These are phyloP conservation scores for Chaetomium olivaceum DNA, from an alignment of 2,329 filamentous ascomycete genomes.

Conservation along the genomic window DNA sequence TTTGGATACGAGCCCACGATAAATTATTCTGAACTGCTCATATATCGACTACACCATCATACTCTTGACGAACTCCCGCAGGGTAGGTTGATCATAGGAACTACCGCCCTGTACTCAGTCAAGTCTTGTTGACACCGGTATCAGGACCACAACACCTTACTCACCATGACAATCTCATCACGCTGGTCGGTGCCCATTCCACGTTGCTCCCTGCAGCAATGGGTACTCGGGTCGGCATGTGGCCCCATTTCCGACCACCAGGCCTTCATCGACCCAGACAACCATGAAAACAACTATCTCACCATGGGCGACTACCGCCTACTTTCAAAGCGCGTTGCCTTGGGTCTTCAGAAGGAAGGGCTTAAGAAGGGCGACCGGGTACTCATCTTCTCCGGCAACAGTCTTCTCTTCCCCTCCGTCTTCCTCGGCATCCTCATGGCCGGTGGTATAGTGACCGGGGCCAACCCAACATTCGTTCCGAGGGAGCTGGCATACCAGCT, in stretches of 20 bases:
- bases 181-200: conserved; percentile 49
- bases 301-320: conserved; percentile 65
- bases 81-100: background rate
- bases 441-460: conserved; percentile 73
- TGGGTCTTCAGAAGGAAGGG: conserved; percentile 65
- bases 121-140: background rate
- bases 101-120: background rate
- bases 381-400: conserved; percentile 72
- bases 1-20: background rate
- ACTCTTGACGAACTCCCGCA: background rate
- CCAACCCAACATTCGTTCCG: conserved; percentile 52
- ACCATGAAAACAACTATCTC: conserved; percentile 66
- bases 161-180: conserved; percentile 49
- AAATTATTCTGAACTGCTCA: background rate
- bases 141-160: no score
- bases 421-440: conserved; percentile 76
- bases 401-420: conserved; percentile 68
- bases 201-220: conserved; percentile 54
- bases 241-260: conserved; percentile 46
- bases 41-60: background rate
- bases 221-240: conserved; percentile 54
- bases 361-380: conserved; percentile 69
- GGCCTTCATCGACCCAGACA: conserved; percentile 63
- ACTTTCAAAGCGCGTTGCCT: conserved; percentile 70
- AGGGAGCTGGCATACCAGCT: conserved; percentile 76